These are phyloP conservation scores for Huntiella abstrusa DNA, from an alignment of 2,329 filamentous ascomycete genomes.

Conservation along the genomic window DNA sequence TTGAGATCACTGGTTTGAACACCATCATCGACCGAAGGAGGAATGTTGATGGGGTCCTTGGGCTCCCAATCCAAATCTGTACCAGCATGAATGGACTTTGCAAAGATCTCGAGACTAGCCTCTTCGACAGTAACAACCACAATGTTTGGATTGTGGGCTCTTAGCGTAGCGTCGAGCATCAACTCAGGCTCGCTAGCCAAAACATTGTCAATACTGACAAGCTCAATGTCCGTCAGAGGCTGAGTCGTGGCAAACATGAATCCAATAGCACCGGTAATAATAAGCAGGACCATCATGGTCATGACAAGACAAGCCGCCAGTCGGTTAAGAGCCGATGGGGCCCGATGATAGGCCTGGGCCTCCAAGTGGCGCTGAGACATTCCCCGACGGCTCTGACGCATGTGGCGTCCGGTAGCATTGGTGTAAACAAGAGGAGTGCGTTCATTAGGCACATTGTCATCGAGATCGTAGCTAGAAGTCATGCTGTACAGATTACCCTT, in stretches of 20 bases:
- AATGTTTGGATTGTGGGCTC: constrained; percentile 81
- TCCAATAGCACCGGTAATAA: constrained; percentile 68
- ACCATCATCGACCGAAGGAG: neutral
- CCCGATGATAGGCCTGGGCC: constrained; percentile 46
- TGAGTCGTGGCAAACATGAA: constrained; percentile 88
- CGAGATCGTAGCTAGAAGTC: constrained; percentile 54
- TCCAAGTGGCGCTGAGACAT: constrained; percentile 52
- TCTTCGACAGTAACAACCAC: constrained; percentile 72
- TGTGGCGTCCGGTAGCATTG: constrained; percentile 20
- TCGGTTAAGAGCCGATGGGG: constrained; percentile 45
- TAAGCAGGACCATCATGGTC: constrained; percentile 60
- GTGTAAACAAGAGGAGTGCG: constrained; percentile 61
- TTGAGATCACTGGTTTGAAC: constrained; percentile 8
- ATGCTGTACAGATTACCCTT: constrained; percentile 39
- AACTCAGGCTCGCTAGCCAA: constrained; percentile 86
- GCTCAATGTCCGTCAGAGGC: constrained; percentile 58
- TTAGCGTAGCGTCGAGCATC: constrained; percentile 79
- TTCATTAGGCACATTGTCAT: constrained; percentile 68
- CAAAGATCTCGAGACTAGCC: constrained; percentile 83
- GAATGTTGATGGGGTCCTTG: neutral
- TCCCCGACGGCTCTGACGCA: constrained; percentile 32
- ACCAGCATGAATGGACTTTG: constrained; percentile 80
- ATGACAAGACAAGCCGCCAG: constrained; percentile 78
- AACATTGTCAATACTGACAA: constrained; percentile 71
- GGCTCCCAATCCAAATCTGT: constrained; percentile 36